Percentiles rank a stretch among this genome's conserved stretches.
Conservation (phyloP, 139 green algal genomes). For the Volvox africanus region DNA sequence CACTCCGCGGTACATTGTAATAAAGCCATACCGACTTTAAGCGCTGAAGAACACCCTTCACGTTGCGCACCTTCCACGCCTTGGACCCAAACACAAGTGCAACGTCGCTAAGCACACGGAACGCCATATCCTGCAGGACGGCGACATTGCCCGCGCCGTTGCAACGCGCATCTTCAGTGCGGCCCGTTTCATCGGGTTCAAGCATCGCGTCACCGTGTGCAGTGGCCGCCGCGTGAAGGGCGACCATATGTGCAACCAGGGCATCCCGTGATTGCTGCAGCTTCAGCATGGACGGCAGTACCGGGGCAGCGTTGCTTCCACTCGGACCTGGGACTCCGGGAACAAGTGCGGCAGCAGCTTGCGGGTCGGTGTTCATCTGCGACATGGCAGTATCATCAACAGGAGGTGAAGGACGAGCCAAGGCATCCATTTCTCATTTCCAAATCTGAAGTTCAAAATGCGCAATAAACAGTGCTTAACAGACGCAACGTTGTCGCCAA, state of each 20-base stretch:
- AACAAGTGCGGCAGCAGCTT: not conserved
- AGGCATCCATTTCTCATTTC: too few relatives aligned
- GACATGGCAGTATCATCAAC: too few relatives aligned
- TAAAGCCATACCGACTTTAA: too few relatives aligned
- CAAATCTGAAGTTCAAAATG: not conserved
- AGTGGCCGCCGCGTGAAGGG: constrained; percentile 3
- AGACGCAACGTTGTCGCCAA: not conserved
- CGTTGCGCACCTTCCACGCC: constrained; percentile 6
- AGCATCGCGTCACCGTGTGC: not conserved
- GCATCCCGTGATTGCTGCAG: constrained; percentile 14
- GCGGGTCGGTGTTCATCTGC: not conserved
- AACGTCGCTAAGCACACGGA: constrained; percentile 29
- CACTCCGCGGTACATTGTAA: too few relatives aligned
- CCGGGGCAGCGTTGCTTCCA: not conserved
- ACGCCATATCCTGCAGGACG: constrained; percentile 23
- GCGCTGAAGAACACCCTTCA: too few relatives aligned
- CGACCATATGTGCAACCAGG: constrained; percentile 16
- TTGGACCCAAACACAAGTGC: constrained; percentile 38
- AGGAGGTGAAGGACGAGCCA: too few relatives aligned
- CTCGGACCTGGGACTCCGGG: constrained; percentile 17
- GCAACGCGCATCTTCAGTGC: not conserved
- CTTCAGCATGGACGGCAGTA: not conserved
- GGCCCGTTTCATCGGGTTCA: not conserved
- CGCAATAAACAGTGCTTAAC: not conserved
- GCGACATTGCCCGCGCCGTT: not conserved